Base-by-base conservation (phyloP, 331 rosid genomes). In the Acacia concinna region DNA sequence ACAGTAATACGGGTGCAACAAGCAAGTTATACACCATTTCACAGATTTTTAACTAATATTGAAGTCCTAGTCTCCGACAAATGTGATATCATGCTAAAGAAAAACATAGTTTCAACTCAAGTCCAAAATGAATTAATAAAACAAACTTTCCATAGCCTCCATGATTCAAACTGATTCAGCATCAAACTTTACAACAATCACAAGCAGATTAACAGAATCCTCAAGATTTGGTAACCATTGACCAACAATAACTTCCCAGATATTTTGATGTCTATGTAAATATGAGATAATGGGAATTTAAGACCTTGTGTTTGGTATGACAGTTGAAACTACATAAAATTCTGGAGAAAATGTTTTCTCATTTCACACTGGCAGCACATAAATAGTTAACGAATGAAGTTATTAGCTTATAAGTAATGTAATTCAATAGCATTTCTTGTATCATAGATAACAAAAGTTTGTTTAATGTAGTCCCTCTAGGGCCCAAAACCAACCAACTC, bases 201-300 rank as follows among this genome's bases (percentile, higher is more conserved):
- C 82, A 4, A 54, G 43, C 27, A 30, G 34, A 73, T 71, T 1
- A 43, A 27, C 27, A 38, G 44, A 25, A 69, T 44, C 71, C 27
- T 31, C 6, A 60, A 76, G 75, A 67, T 65, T 56, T 43, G 73
- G 60, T 14, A 23, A 40, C 63, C 51, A 6, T 27, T 14, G 32
- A 31, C 70, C 17, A 30, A 34, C n/a, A 63, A 64, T 34, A 73
- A 43, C 40, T 51, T 71, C 18, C 74, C 75, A 49, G 25, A 51
- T 72, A 72, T 54, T 40, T 72, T 18, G 73, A 49, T 56, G 30
- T n/a, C 71, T 8, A 30, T 23, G 4, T 13, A 31, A 56, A 46
- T 5, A 71, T 51, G 74, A 72, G 12, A 76, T 38, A 71, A 1
- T 15, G 47, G 74, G 40, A 72, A 79, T 35, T 79, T 41, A 51